Evolutionary conservation across 2,329 filamentous ascomycete species (phyloP).

Genomic region (Xylariaceae sp.): DNA sequence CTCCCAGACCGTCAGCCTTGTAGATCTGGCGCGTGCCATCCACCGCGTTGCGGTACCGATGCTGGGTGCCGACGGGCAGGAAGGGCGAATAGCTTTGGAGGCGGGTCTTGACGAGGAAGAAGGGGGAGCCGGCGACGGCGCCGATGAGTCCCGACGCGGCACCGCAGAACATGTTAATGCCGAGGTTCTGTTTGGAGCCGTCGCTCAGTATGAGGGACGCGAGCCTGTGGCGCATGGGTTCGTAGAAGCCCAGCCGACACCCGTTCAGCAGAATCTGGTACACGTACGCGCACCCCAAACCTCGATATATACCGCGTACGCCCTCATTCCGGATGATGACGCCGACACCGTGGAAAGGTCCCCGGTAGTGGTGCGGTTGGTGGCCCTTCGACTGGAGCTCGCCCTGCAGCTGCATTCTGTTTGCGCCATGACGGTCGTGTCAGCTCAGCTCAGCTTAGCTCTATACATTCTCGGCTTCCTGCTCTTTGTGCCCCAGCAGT

Average conservation of each 20-base stretch:
- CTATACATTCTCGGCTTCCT: neutral
- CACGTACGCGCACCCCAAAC: constrained; percentile 89
- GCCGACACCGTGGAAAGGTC: constrained; percentile 87
- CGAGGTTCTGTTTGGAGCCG: constrained; percentile 78
- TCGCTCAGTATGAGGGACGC: constrained; percentile 76
- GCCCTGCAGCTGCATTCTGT: constrained; percentile 91
- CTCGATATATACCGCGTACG: constrained; percentile 81
- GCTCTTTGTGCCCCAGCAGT: neutral
- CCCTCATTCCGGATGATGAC: constrained; percentile 94
- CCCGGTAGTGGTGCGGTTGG: constrained; percentile 86
- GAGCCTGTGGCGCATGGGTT: constrained; percentile 80
- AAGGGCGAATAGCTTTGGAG: constrained; percentile 93
- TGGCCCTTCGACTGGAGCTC: constrained; percentile 88
- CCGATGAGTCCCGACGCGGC: constrained; percentile 89
- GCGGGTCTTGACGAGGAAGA: constrained; percentile 97
- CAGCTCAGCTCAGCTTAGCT: constrained; percentile 16
- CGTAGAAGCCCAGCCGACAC: constrained; percentile 96
- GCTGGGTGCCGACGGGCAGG: constrained; percentile 95
- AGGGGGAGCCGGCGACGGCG: constrained; percentile 90
- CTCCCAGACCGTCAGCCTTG: constrained; percentile 74
- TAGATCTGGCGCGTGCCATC: constrained; percentile 87
- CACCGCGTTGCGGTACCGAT: constrained; percentile 83
- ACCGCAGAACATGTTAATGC: constrained; percentile 92
- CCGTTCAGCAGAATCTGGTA: constrained; percentile 98
- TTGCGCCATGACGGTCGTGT: constrained; percentile 18